Evolutionary conservation across 2,329 filamentous ascomycete species (phyloP).

Genomic region (Xenoacremonium recifei): DNA sequence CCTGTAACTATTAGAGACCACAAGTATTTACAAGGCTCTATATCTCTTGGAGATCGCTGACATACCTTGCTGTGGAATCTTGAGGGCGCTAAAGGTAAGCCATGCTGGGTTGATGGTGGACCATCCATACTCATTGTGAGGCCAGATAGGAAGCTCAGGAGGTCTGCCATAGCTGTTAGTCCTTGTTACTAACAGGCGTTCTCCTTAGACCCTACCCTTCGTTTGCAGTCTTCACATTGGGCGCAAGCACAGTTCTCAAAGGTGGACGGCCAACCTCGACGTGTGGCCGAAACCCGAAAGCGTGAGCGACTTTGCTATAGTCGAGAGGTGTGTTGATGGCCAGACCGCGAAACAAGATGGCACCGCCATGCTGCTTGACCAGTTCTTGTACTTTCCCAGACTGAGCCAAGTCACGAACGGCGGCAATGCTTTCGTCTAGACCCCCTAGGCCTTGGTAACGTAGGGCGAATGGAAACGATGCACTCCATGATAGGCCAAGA

Average conservation of each 20-base stretch:
- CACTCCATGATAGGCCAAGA: constrained; percentile 19
- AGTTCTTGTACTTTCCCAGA: constrained; percentile 26
- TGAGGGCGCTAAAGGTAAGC: constrained; percentile 31
- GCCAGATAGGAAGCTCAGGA: constrained; percentile 38
- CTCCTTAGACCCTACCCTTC: constrained; percentile 25
- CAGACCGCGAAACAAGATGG: constrained; percentile 31
- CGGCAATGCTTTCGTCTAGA: background rate
- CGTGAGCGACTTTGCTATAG: constrained; percentile 34
- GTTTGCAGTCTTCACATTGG: constrained; percentile 36
- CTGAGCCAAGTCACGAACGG: background rate
- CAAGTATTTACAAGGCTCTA: background rate
- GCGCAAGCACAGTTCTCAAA: constrained; percentile 29
- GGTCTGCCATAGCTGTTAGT: constrained; percentile 13
- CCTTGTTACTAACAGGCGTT: background rate
- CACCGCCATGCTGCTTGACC: constrained; percentile 30
- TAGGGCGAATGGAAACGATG: constrained; percentile 23
- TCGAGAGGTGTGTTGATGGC: constrained; percentile 30
- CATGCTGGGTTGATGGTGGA: constrained; percentile 36
- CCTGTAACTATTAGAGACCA: constrained; percentile 13
- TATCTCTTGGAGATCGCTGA: background rate
- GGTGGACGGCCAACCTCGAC: constrained; percentile 34
- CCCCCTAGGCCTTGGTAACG: constrained; percentile 9
- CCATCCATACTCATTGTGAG: constrained; percentile 38
- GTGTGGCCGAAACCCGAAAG: constrained; percentile 33
- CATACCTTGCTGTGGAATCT: constrained; percentile 18